A percentile compares a stretch with the other conserved stretches of the same genome.
Evolutionary conservation across 2,329 filamentous ascomycete species (phyloP).

Genomic region (Aplosporella prunicola): DNA sequence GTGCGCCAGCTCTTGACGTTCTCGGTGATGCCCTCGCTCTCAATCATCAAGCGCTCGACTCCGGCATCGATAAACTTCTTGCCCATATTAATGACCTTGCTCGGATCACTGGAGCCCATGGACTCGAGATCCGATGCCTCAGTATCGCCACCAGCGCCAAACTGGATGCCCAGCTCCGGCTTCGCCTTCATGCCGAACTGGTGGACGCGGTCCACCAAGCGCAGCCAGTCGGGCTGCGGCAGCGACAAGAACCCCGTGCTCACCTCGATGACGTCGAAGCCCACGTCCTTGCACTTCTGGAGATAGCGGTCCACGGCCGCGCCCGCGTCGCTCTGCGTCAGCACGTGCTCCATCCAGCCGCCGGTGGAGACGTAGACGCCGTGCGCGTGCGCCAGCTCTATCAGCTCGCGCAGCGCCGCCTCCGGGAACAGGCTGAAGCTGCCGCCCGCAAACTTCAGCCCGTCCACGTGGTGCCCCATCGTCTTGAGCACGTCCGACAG

Average conservation of each 20-base stretch:
- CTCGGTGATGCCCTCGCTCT: constrained; percentile 51
- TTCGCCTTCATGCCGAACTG: constrained; percentile 42
- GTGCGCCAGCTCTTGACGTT: constrained; percentile 47
- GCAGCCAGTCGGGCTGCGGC: constrained; percentile 15
- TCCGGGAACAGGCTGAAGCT: constrained; percentile 45
- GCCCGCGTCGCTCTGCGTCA: constrained; percentile 38
- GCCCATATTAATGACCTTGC: constrained; percentile 41
- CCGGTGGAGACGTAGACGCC: constrained; percentile 47
- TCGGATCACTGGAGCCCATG: constrained; percentile 41
- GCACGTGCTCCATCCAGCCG: constrained; percentile 46
- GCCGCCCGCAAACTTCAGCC: constrained; percentile 47
- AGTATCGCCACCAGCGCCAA: constrained; percentile 48
- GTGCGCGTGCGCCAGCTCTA: constrained; percentile 41
- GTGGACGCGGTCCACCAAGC: constrained; percentile 26
- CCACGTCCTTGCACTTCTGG: constrained; percentile 42
- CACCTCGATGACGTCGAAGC: constrained; percentile 47
- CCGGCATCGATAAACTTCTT: constrained; percentile 42
- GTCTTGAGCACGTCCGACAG: constrained; percentile 46
- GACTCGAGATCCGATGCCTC: constrained; percentile 37
- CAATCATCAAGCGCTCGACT: constrained; percentile 49
- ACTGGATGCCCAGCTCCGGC: constrained; percentile 48
- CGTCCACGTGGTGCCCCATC: constrained; percentile 46
- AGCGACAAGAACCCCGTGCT: constrained; percentile 44
- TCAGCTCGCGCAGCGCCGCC: constrained; percentile 35
- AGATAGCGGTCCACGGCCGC: constrained; percentile 44